These are phyloP conservation scores for Recurvomyces mirabilis DNA, from an alignment of 495 filamentous ascomycete species.

Conservation along the genomic window DNA sequence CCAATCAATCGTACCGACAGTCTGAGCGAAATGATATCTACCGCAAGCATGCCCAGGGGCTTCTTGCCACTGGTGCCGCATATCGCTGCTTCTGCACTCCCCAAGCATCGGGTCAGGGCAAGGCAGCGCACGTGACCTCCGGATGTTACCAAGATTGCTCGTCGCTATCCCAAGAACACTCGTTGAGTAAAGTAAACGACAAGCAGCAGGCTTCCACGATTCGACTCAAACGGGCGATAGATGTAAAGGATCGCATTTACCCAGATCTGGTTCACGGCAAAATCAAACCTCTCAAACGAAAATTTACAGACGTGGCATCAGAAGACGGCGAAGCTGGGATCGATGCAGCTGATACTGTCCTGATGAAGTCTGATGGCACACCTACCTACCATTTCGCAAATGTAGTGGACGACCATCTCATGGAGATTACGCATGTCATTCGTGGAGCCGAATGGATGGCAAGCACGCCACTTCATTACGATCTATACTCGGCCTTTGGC, in stretches of 20 bases:
- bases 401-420: conserved; percentile 87
- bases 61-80: conserved; percentile 60
- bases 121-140: conserved; percentile 40
- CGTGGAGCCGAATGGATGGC: conserved; percentile 90
- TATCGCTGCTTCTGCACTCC: conserved; percentile 90
- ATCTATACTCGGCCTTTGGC: conserved; percentile 76
- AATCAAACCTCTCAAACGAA: conserved; percentile 34
- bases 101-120: conserved; percentile 54
- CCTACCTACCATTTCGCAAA: conserved; percentile 97
- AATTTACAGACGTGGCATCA: conserved; percentile 5
- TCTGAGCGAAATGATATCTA: conserved; percentile 75
- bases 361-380: conserved; percentile 80
- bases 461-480: conserved; percentile 80
- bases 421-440: conserved; percentile 93
- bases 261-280: conserved; percentile 64
- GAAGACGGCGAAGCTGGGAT: conserved; percentile 33
- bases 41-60: conserved; percentile 52
- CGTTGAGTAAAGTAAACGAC: conserved; percentile 50
- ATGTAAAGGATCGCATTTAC: conserved; percentile 43
- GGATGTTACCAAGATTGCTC: conserved; percentile 49
- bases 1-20: conserved; percentile 76
- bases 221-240: conserved; percentile 53
- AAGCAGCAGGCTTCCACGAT: conserved; percentile 55
- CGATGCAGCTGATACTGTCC: conserved; percentile 57
- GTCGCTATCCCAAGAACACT: conserved; percentile 51